Evolutionary conservation across 2,329 filamentous ascomycete genomes (phyloP), one percentile per base, ranked within the genome.

Genomic region (Hypomyces rosellus): DNA sequence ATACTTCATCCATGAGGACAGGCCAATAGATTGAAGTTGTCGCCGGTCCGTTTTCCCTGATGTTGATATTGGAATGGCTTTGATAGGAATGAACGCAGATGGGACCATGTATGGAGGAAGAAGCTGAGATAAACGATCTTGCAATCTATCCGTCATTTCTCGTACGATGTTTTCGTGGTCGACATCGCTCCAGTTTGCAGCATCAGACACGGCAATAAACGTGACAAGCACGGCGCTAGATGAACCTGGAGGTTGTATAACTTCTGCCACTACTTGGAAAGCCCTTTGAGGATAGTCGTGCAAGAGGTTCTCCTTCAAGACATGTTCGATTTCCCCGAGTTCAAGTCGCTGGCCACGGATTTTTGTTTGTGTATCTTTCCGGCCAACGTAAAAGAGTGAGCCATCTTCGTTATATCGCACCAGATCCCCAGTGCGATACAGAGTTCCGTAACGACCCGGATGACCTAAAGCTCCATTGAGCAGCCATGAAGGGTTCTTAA

Each of bases 281-380:
- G 45, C 41, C 8, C 38, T 34, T 3, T 51, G n/a, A 2, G 4
- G 6, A 30, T 30, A 6, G 25, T 30, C 9, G 25, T 6, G 25
- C 6, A 8, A 30, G 2, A 54, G 34, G 2, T 18, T 22, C 15
- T 48, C 40, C 1, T 36, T 13, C 15, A 61, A 40, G 1, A 50
- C 47, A 4, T 55, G 34, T 38, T 62, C 61, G 9, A 63, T 36
- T 41, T 62, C 61, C 0, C 54, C 58, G n/a, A 77, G 66, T 63
- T 77, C 82, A 42, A 80, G 68, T 45, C 78, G 64, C 53, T 74
- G 81, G 18, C 82, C 83, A n/a, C 74, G 71, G 7, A 83, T 63
- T 61, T 84, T 84, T 45, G 81, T 71, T 58, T 82, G 79, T 0
- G 70, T 71, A 54, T 83, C 79, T 54, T 77, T 80, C 13, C 80